These are phyloP conservation scores for Saprolegnia diclina DNA, from an alignment of 352 stramenopile species.

Conservation along the genomic window DNA sequence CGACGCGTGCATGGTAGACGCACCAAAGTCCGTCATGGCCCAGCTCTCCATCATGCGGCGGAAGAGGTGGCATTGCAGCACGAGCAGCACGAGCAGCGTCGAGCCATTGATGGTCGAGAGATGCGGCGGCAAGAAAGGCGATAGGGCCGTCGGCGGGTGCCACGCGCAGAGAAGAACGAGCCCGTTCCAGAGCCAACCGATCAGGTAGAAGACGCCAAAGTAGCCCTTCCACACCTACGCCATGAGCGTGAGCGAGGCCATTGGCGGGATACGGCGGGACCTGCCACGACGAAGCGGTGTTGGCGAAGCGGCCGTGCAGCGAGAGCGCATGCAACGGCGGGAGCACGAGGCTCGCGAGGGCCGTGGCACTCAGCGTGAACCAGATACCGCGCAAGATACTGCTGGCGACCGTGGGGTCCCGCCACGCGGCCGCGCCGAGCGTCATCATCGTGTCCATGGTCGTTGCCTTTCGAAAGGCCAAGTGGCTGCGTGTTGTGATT, in stretches of 20 bases:
- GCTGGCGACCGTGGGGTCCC: background rate
- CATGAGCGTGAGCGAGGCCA: background rate
- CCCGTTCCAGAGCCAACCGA: constrained; percentile 24
- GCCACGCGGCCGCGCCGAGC: background rate
- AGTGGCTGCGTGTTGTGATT: no score
- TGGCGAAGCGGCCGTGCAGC: background rate
- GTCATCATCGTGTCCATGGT: background rate
- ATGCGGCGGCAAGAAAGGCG: background rate
- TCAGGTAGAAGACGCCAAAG: constrained; percentile 23
- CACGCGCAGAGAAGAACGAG: constrained; percentile 8
- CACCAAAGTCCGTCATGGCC: constrained; percentile 21
- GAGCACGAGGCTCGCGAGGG: background rate
- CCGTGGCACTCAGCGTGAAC: background rate
- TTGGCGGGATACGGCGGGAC: background rate
- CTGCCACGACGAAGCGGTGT: no score
- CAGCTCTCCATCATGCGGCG: constrained; percentile 25
- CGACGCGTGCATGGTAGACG: constrained; percentile 21
- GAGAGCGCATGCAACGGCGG: background rate
- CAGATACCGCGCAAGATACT: background rate
- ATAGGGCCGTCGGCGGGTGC: background rate
- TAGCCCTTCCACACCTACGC: constrained; percentile 21
- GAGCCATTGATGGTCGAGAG: background rate
- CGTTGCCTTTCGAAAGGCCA: background rate
- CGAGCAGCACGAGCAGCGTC: background rate
- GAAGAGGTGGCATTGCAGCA: constrained; percentile 25